phyloP scores from a whole-genome alignment of 192 early-diverging fungal genomes.

The Chytriomyces confervae region DNA sequence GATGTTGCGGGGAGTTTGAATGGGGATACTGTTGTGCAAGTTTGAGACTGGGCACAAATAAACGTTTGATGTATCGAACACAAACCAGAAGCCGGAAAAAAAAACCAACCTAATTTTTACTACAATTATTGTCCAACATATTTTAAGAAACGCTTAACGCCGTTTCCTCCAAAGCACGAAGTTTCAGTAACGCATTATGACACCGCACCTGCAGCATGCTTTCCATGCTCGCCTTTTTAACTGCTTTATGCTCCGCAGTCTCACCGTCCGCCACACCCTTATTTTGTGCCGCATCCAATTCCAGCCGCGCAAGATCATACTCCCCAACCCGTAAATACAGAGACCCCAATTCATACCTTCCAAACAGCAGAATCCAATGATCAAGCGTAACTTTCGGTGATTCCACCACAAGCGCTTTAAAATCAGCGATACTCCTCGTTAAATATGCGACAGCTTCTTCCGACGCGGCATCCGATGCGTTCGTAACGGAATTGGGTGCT shows the following conservation, averaged over 20 bases:
- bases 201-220: slow-evolving; percentile 48
- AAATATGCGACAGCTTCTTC: slow-evolving; percentile 19
- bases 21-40: too few species aligned
- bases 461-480: background rate
- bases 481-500: background rate
- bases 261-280: slow-evolving; percentile 47
- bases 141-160: background rate
- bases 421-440: slow-evolving; percentile 32
- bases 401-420: slow-evolving; percentile 40
- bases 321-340: slow-evolving; percentile 44
- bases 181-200: slow-evolving; percentile 52
- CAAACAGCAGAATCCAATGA: slow-evolving; percentile 59
- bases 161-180: slow-evolving; percentile 41
- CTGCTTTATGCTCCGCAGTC: slow-evolving; percentile 33
- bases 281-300: slow-evolving; percentile 53
- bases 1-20: too few species aligned
- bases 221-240: slow-evolving; percentile 48
- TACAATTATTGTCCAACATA: background rate
- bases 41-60: too few species aligned
- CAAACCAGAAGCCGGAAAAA: background rate
- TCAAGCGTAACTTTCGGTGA: slow-evolving; percentile 48
- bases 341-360: slow-evolving; percentile 53
- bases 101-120: background rate
- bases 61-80: too few species aligned
- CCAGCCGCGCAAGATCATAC: slow-evolving; percentile 42